Evolutionary conservation across 345 rosid genomes (phyloP).

Genomic region (Mangifera indica): DNA sequence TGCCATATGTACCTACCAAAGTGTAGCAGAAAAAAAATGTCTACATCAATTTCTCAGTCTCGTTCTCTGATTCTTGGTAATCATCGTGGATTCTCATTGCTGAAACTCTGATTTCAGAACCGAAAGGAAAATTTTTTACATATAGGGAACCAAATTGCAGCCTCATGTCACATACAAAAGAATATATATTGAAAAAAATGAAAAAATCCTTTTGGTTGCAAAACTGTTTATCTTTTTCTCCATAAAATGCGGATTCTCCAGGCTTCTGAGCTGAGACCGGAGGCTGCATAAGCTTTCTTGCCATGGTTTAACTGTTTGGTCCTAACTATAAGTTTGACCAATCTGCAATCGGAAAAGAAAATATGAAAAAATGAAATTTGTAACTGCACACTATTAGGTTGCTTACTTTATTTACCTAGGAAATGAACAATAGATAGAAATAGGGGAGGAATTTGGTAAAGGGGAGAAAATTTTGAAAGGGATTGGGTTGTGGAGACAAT

Average conservation of each 20-base stretch:
- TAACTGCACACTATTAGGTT: background rate
- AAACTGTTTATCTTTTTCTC: slow-evolving; percentile 13
- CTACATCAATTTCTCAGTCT: background rate
- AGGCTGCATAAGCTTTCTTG: slow-evolving; percentile 4
- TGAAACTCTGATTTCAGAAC: slow-evolving; percentile 9
- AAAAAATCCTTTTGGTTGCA: slow-evolving; percentile 16
- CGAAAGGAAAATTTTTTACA: slow-evolving; percentile 13
- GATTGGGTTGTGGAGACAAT: background rate
- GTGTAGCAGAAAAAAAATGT: background rate
- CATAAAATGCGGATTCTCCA: slow-evolving; percentile 1
- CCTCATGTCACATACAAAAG: slow-evolving; percentile 7
- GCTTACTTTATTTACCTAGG: background rate
- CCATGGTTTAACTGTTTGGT: background rate
- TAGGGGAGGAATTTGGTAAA: too few species aligned
- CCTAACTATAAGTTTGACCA: background rate
- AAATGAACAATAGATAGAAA: too few species aligned
- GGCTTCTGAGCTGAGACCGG: background rate
- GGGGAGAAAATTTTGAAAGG: background rate
- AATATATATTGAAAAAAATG: slow-evolving; percentile 18
- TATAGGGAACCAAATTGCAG: slow-evolving; percentile 15
- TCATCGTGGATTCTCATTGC: background rate
- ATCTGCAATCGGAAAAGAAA: slow-evolving; percentile 22
- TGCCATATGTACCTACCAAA: background rate
- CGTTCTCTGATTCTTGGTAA: background rate
- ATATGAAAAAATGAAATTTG: background rate